Percentiles rank a stretch among this genome's conserved stretches.
Conservation (phyloP, 192 early-diverging fungal genomes). For the Haplosporangium gracile region DNA sequence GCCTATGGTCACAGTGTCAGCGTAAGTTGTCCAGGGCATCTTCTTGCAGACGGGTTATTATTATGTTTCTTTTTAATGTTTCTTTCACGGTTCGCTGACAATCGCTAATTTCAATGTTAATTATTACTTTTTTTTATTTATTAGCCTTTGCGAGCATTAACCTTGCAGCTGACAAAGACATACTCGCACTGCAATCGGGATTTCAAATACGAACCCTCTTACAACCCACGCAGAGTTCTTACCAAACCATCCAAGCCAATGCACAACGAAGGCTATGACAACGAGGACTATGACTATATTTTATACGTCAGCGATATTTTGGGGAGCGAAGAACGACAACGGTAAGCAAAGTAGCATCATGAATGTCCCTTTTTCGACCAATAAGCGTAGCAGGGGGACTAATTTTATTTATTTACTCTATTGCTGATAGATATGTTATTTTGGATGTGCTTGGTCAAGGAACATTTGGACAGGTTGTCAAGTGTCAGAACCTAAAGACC, state of each 20-base stretch:
- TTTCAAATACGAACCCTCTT: constrained; percentile 82
- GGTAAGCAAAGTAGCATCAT: constrained; percentile 61
- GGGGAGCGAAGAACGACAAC: constrained; percentile 89
- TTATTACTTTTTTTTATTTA: not conserved
- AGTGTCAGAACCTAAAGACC: constrained; percentile 94
- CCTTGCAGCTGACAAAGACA: constrained; percentile 74
- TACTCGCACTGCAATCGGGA: constrained; percentile 86
- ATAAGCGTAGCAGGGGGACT: too few relatives aligned
- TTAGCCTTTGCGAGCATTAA: constrained; percentile 69
- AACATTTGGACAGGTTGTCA: constrained; percentile 99
- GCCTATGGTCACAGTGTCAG: constrained; percentile 47
- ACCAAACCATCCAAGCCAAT: constrained; percentile 94
- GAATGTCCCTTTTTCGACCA: too few relatives aligned
- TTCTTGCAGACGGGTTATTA: too few relatives aligned
- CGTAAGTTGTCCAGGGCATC: constrained; percentile 21
- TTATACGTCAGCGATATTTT: constrained; percentile 97
- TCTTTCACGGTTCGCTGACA: not conserved
- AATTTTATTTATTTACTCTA: not conserved
- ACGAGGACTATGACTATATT: constrained; percentile 97
- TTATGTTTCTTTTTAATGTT: not conserved
- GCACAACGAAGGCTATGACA: constrained; percentile 94
- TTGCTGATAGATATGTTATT: constrained; percentile 81
- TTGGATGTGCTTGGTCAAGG: constrained; percentile 95
- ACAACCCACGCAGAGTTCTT: constrained; percentile 90
- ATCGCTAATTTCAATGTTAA: not conserved